Percentiles rank a stretch among this genome's conserved stretches.
phyloP scores from a whole-genome alignment of 164 flowering plant species.

The Paratinospora sagittata region DNA sequence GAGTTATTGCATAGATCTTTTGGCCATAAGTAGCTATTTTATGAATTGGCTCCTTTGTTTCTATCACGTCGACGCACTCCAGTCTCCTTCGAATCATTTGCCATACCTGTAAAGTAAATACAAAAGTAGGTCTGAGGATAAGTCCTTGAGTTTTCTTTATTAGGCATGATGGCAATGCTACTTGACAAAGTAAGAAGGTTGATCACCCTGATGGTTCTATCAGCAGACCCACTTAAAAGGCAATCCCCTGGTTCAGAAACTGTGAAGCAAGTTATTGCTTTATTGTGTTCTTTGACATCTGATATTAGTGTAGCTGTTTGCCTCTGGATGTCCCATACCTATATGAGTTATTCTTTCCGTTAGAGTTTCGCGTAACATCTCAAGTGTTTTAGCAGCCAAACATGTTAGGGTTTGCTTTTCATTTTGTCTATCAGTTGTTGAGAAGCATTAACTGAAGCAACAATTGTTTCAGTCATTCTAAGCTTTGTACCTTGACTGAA shows the following conservation, averaged over 20 bases:
- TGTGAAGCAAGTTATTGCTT: conserved; percentile 67
- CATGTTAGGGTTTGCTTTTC: neutral
- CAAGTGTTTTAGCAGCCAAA: neutral
- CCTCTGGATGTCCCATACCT: conserved; percentile 70
- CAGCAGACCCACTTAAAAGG: conserved; percentile 71
- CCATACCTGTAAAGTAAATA: conserved; percentile 66
- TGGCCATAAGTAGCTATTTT: conserved; percentile 44
- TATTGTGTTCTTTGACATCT: conserved; percentile 61
- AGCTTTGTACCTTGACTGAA: conserved; percentile 58
- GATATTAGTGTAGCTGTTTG: conserved; percentile 47
- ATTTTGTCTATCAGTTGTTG: neutral
- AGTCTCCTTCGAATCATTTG: conserved; percentile 43
- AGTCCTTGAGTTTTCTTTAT: neutral
- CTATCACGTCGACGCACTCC: conserved; percentile 56
- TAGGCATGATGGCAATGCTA: neutral
- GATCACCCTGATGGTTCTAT: conserved; percentile 63
- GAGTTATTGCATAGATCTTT: conserved; percentile 36
- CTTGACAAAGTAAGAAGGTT: neutral
- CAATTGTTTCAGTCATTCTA: neutral
- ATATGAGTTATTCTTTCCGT: neutral
- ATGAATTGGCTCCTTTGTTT: conserved; percentile 45
- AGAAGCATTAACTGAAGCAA: neutral
- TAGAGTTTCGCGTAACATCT: neutral
- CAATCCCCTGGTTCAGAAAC: conserved; percentile 53
- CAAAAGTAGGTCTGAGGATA: conserved; percentile 23